Conservation (phyloP, 1,139 yeast genomes). For the Hansenula lynferdii region DNA sequence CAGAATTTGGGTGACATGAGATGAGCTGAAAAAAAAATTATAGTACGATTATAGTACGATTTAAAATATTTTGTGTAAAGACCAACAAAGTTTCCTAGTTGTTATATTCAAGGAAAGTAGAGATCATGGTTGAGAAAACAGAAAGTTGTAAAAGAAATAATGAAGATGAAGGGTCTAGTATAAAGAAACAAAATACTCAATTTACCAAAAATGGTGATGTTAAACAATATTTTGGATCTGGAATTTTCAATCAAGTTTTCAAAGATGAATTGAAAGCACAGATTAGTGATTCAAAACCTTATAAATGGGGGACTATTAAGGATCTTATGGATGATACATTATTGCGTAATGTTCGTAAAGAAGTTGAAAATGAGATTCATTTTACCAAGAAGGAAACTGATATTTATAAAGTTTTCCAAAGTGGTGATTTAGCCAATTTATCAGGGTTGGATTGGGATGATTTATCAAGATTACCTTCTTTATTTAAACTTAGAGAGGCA, state of each 20-base stretch:
- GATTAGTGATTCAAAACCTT: constrained; percentile 62
- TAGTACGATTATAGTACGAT: constrained; percentile 3
- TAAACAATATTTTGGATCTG: constrained; percentile 43
- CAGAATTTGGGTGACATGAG: constrained; percentile 3
- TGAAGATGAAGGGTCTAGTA: neutral
- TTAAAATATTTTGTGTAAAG: no score
- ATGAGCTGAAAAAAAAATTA: constrained; percentile 2
- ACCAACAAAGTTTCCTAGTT: no score
- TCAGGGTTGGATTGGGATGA: constrained; percentile 82
- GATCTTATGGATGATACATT: constrained; percentile 72
- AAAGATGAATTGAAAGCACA: constrained; percentile 36
- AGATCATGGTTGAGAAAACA: no score
- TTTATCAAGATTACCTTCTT: constrained; percentile 62
- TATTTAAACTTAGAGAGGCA: constrained; percentile 77
- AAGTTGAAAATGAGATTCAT: constrained; percentile 76
- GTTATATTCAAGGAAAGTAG: no score
- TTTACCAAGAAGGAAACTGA: constrained; percentile 96
- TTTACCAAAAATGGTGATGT: constrained; percentile 32
- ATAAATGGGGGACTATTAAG: constrained; percentile 82
- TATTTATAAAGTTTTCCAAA: constrained; percentile 89
- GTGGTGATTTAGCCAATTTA: constrained; percentile 92
- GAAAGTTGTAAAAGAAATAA: no score
- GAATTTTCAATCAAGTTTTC: constrained; percentile 46
- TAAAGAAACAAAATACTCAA: constrained; percentile 12
- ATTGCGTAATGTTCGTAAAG: constrained; percentile 73